Conservation (phyloP, 2,329 filamentous ascomycete genomes). For the Cordyceps cateniannulata region DNA sequence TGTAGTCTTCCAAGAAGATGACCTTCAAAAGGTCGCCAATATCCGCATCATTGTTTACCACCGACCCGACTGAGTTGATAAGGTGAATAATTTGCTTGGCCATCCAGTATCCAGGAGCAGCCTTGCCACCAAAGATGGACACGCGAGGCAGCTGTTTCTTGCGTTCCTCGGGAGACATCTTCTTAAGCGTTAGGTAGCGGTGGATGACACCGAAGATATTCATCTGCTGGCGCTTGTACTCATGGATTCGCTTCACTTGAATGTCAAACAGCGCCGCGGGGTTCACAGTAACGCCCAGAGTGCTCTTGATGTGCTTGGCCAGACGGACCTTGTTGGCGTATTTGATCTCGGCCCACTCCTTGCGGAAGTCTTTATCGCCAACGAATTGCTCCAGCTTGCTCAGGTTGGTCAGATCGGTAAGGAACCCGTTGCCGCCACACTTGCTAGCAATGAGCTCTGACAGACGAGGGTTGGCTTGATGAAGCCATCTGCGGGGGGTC, state of each 20-base stretch:
- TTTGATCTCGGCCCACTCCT: slow-evolving; percentile 96
- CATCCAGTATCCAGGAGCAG: slow-evolving; percentile 99
- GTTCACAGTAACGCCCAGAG: slow-evolving; percentile 75
- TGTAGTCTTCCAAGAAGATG: slow-evolving; percentile 96
- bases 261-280: slow-evolving; percentile 88
- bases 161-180: slow-evolving; percentile 72
- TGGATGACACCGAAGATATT: slow-evolving; percentile 99
- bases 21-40: slow-evolving; percentile 95
- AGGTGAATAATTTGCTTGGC: slow-evolving; percentile 98
- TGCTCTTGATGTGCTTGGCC: slow-evolving; percentile 82
- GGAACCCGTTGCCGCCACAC: slow-evolving; percentile 72
- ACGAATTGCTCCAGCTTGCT: slow-evolving; percentile 79
- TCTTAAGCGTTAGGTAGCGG: slow-evolving; percentile 84
- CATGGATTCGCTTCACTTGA: slow-evolving; percentile 97
- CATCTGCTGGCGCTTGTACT: slow-evolving; percentile 98
- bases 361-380: slow-evolving; percentile 83
- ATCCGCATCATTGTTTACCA: slow-evolving; percentile 88
- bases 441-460: slow-evolving; percentile 91
- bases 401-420: slow-evolving; percentile 83
- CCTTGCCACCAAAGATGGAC: slow-evolving; percentile 96
- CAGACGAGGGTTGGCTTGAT: slow-evolving; percentile 91
- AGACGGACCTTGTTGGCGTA: slow-evolving; percentile 90
- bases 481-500: slow-evolving; percentile 90
- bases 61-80: slow-evolving; percentile 81
- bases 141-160: slow-evolving; percentile 85